Percentiles rank a stretch among this genome's conserved stretches.
Evolutionary conservation across 768 basidiomycete genomes (phyloP).

Genomic region (Mycena rosella): DNA sequence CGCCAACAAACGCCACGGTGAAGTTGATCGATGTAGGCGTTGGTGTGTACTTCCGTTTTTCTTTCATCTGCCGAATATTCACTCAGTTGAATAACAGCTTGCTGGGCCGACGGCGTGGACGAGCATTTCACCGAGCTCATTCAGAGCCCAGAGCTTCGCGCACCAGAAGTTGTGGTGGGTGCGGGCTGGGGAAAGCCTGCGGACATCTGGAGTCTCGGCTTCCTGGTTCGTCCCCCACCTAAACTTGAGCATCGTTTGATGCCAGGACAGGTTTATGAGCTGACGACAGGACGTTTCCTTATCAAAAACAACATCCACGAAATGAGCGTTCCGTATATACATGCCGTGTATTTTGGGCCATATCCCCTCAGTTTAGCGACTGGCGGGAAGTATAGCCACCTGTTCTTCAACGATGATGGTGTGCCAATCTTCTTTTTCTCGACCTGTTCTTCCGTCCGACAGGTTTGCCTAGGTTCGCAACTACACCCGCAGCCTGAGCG

Average conservation of each 20-base stretch:
- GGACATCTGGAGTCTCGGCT: constrained; percentile 25
- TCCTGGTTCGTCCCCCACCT: constrained; percentile 6
- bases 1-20: constrained; percentile 6
- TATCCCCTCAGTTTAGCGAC: constrained; percentile 16
- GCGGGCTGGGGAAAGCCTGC: constrained; percentile 24
- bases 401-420: constrained; percentile 24
- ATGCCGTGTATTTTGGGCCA: constrained; percentile 20
- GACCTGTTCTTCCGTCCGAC: background rate
- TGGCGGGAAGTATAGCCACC: constrained; percentile 16
- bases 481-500: background rate
- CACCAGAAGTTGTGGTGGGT: constrained; percentile 23
- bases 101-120: constrained; percentile 26
- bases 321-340: constrained; percentile 12
- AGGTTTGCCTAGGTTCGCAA: constrained; percentile 8
- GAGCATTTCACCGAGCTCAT: constrained; percentile 26
- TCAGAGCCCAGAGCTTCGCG: constrained; percentile 25
- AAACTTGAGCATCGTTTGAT: background rate
- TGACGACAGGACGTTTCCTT: constrained; percentile 14
- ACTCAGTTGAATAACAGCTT: constrained; percentile 17
- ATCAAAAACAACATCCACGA: background rate
- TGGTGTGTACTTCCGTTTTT: constrained; percentile 9
- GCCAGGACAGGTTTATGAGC: constrained; percentile 15
- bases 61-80: background rate
- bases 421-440: background rate
- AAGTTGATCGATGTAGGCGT: constrained; percentile 27